Conservation (phyloP, 2,329 filamentous ascomycete genomes). For the Colletotrichum horii region DNA sequence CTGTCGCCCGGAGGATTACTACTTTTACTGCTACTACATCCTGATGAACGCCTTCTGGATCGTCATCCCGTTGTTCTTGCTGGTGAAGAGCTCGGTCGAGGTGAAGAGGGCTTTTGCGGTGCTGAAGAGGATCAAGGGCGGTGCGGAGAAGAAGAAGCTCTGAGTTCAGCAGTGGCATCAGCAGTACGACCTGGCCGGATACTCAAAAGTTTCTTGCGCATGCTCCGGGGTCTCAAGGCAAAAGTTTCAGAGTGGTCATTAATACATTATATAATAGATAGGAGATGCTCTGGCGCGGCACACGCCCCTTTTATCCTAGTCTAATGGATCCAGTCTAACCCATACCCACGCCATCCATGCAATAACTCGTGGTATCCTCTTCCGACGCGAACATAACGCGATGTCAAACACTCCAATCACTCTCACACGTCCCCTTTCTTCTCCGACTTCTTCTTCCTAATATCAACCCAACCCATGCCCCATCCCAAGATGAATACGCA, state of each 20-base stretch:
- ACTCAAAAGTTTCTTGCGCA: rapidly evolving
- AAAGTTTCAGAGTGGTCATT: background rate
- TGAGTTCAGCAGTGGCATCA: background rate
- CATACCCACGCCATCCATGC: background rate
- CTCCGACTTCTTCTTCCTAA: constrained; percentile 38
- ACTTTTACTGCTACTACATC: constrained; percentile 60
- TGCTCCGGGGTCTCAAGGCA: rapidly evolving
- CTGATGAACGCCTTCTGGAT: constrained; percentile 60
- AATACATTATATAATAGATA: background rate
- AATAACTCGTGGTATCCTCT: background rate
- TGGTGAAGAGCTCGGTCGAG: constrained; percentile 32
- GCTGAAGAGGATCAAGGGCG: constrained; percentile 24
- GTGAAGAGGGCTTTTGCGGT: constrained; percentile 30
- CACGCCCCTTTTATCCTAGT: background rate
- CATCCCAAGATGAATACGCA: constrained; percentile 38
- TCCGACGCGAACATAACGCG: background rate
- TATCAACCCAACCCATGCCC: constrained; percentile 52
- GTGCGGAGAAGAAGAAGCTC: background rate
- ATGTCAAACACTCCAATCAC: background rate
- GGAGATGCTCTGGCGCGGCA: background rate
- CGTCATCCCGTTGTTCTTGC: constrained; percentile 45
- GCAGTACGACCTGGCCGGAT: rapidly evolving
- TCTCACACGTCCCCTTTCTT: background rate
- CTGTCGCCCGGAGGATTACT: constrained; percentile 55
- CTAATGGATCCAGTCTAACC: background rate